Percentiles rank a stretch among this genome's conserved stretches.
These are phyloP conservation scores for Camellia lanceoleosa DNA, from an alignment of 148 eudicot species.

Conservation along the genomic window DNA sequence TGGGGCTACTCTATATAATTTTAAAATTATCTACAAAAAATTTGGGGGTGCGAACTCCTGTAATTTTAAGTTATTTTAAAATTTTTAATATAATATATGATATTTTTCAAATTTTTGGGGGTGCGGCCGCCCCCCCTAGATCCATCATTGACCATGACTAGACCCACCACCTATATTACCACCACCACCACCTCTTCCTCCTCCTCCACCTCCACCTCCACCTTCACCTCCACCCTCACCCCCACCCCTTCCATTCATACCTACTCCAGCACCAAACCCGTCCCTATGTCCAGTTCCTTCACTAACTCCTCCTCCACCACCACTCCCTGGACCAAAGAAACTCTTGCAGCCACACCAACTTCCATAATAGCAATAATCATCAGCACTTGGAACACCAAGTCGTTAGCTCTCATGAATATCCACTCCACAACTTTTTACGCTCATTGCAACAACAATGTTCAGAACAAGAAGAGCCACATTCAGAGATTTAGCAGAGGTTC, in stretches of 20 bases:
- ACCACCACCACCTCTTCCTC: conserved; percentile 6
- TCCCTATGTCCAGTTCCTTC: conserved; percentile 9
- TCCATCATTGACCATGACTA: conserved; percentile 9
- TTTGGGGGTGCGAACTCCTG: no score
- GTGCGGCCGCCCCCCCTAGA: no score
- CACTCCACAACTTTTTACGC: background rate
- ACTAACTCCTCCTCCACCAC: conserved; percentile 10
- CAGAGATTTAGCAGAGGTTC: conserved; percentile 14
- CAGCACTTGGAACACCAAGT: background rate
- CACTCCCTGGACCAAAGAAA: conserved; percentile 19
- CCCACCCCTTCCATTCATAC: conserved; percentile 17
- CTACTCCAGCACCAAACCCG: background rate
- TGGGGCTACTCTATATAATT: no score
- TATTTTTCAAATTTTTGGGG: no score
- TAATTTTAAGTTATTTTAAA: no score
- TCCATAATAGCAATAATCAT: conserved; percentile 9
- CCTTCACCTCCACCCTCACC: no score
- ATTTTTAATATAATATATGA: no score
- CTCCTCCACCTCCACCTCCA: background rate
- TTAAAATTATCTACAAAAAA: no score
- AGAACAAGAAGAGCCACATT: conserved; percentile 20
- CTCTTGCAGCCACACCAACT: conserved; percentile 35
- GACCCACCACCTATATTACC: conserved; percentile 12
- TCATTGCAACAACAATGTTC: conserved; percentile 15
- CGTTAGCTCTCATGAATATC: background rate